Base-by-base conservation (phyloP, 192 early-diverging fungal genomes). In the Backusella luteola region DNA sequence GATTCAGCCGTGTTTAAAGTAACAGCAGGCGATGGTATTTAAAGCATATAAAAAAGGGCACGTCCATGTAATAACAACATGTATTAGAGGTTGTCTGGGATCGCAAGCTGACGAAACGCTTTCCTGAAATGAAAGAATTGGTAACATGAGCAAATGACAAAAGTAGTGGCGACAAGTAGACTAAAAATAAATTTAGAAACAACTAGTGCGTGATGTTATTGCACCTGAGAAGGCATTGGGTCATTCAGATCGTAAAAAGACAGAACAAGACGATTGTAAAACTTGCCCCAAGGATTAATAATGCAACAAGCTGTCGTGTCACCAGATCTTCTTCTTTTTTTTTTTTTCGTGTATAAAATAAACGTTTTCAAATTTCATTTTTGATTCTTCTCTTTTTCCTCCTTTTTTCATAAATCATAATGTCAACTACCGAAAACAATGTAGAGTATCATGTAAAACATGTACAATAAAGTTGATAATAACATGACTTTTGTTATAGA, bases 71-170 rank as follows among this genome's bases (percentile, higher is more conserved):
- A 39, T 39, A 39, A 26, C 23, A 42, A 8, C 3, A 32, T 32
- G 2, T 76, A 34, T 23, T 78, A 89, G 88, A 73, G 15, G 76
- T 83, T 17, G 80, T 93, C 32, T 93, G 87, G 83, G 89, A 93
- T 79, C 85, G 92, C 75, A 91, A 90, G 74, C 74, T 87, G 17
- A 85, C 89, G 69, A 87, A 85, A 15, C 73, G 89, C 44, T 93
- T 93, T 81, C 92, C 92, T 14, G 92, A 93, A 79, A 88, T 92
- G 83, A 93, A 93, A 78, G 90, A 91, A 70, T 81, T 91, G 76
- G 85, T 86, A 80, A 71, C 26, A 23, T 56, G 29, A 53, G 53
- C 32, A 66, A 69, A 69, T 17, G 32, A 36, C 14, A 38, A 59
- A 21, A 53, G 19, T 21, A 29, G 19, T 19, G n/a, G 26, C 68